phyloP scores from a whole-genome alignment of 352 stramenopile genomes.

The Pythium grandisporangium region DNA sequence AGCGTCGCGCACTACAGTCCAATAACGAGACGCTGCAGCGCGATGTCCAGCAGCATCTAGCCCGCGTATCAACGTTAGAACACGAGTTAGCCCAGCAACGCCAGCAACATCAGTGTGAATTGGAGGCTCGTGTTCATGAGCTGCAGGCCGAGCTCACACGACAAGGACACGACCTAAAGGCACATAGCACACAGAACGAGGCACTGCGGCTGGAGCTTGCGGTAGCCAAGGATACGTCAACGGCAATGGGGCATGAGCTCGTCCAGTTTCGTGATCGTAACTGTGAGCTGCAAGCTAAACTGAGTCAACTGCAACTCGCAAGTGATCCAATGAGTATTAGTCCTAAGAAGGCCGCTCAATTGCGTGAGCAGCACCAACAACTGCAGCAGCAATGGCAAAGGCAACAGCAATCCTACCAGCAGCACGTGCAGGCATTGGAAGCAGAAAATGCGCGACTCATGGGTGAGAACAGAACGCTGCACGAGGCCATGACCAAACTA shows the following conservation, averaged over 20 bases:
- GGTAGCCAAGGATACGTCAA: background rate
- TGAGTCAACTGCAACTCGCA: too few species aligned
- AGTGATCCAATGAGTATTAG: too few species aligned
- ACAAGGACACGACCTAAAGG: background rate
- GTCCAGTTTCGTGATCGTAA: background rate
- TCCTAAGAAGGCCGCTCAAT: too few species aligned
- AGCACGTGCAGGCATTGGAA: slow-evolving; percentile 11
- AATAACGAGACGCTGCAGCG: slow-evolving; percentile 8
- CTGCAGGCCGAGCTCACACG: slow-evolving; percentile 4
- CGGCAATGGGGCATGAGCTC: background rate
- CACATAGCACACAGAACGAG: background rate
- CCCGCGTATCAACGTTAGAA: background rate
- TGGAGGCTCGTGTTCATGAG: background rate
- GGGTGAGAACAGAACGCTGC: slow-evolving; percentile 20
- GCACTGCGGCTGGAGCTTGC: background rate
- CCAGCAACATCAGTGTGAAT: background rate
- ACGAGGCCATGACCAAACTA: slow-evolving; percentile 23
- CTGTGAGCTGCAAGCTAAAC: background rate
- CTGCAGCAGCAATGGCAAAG: slow-evolving; percentile 5
- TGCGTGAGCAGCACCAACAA: too few species aligned
- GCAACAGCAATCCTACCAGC: slow-evolving; percentile 6
- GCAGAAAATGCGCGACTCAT: slow-evolving; percentile 13
- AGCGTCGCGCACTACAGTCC: slow-evolving; percentile 11
- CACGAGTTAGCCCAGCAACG: slow-evolving; percentile 3
- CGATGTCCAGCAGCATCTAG: slow-evolving; percentile 4